These are phyloP conservation scores for Hyparrhenia diplandra DNA, from an alignment of 176 grass and related monocot species.

Conservation along the genomic window DNA sequence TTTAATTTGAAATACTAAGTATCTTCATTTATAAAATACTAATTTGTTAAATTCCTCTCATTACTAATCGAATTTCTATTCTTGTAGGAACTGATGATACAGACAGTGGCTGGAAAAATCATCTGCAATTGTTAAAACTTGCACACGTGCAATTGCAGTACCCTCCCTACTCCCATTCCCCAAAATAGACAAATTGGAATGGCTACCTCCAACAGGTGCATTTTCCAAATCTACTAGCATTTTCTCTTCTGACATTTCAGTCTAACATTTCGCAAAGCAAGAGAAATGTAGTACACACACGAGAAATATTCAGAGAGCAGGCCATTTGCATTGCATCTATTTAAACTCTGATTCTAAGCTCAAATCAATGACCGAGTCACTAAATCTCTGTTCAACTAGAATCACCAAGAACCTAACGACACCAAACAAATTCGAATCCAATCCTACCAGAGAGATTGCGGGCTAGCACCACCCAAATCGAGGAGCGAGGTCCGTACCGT, in stretches of 20 bases:
- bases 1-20: neutral
- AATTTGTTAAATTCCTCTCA: neutral
- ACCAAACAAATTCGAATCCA: neutral
- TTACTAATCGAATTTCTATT: neutral
- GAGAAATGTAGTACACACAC: neutral
- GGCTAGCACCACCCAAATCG: neutral
- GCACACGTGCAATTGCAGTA: neutral
- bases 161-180: neutral
- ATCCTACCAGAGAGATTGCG: neutral
- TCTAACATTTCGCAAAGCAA: neutral
- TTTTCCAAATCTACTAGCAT: neutral
- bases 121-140: neutral
- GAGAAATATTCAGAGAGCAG: neutral
- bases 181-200: neutral
- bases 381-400: neutral
- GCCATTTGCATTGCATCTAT: neutral
- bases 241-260: neutral
- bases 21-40: neutral
- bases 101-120: neutral
- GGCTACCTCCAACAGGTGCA: neutral
- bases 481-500: neutral
- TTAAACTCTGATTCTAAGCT: neutral
- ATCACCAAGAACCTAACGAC: neutral
- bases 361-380: neutral
- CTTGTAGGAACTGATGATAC: neutral